Conservation (phyloP, 108 stramenopile species). For the Cylindrotheca fusiformis region DNA sequence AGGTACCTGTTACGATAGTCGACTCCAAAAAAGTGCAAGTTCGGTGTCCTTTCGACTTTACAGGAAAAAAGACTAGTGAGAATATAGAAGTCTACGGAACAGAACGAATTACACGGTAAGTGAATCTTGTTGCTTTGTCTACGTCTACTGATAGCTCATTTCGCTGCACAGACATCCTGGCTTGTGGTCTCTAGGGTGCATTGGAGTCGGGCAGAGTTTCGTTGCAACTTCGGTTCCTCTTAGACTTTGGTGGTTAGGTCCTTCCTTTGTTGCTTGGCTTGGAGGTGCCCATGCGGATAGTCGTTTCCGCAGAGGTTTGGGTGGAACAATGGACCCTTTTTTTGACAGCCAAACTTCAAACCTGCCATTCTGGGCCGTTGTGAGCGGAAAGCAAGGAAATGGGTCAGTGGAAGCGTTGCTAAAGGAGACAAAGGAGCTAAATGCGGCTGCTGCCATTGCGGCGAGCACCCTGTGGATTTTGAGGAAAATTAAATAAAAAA, state of each 20-base stretch:
- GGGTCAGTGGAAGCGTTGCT: conserved; percentile 26
- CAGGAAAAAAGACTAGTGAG: conserved; percentile 29
- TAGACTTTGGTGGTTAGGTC: conserved; percentile 69
- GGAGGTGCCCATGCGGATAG: conserved; percentile 86
- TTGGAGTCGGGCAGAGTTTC: conserved; percentile 62
- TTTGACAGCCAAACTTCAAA: conserved; percentile 73
- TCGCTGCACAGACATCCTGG: conserved; percentile 80
- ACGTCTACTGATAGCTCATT: too few relatives aligned
- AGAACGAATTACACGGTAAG: conserved; percentile 62
- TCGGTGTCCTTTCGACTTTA: conserved; percentile 91
- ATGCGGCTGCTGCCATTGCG: conserved; percentile 58
- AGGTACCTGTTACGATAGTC: conserved; percentile 66
- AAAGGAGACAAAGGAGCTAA: conserved; percentile 67
- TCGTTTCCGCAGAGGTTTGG: conserved; percentile 74
- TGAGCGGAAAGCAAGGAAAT: conserved; percentile 62
- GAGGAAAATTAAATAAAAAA: conserved; percentile 11
- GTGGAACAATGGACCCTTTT: conserved; percentile 56
- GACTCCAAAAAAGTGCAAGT: conserved; percentile 50
- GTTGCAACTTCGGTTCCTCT: conserved; percentile 57
- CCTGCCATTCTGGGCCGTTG: conserved; percentile 79
- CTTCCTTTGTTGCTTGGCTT: conserved; percentile 69
- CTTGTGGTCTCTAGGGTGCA: conserved; percentile 79
- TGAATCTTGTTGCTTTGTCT: too few relatives aligned
- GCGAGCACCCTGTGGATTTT: conserved; percentile 42
- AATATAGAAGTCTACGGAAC: conserved; percentile 47